phyloP scores from a whole-genome alignment of 164 flowering plant genomes.

The Nymphaea colorata region DNA sequence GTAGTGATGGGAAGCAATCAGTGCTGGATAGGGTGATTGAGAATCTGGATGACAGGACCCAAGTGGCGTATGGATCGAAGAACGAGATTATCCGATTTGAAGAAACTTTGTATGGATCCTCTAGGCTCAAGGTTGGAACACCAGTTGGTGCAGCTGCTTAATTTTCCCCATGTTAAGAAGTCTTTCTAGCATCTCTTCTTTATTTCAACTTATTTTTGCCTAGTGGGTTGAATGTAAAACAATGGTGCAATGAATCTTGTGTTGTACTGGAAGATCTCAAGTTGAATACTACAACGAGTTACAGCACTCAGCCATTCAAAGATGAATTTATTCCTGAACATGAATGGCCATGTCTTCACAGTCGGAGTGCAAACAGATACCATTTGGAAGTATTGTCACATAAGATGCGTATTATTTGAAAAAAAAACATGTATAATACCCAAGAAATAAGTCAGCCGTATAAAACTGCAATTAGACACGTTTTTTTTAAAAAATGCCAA shows the following conservation, averaged over 20 bases:
- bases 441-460: too few species aligned
- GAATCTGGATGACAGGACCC: constrained; percentile 75
- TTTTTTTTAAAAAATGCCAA: too few species aligned
- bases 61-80: constrained; percentile 95
- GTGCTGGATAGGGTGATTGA: constrained; percentile 68
- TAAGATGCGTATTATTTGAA: too few species aligned
- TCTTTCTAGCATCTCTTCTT: background rate
- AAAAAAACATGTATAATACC: too few species aligned
- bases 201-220: background rate
- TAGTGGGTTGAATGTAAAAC: background rate
- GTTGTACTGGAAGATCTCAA: background rate
- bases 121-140: constrained; percentile 62
- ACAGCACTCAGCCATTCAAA: too few species aligned
- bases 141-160: constrained; percentile 84
- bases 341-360: too few species aligned
- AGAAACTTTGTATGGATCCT: constrained; percentile 77
- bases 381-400: too few species aligned
- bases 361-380: too few species aligned
- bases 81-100: constrained; percentile 91
- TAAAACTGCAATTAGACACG: too few species aligned
- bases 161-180: constrained; percentile 1
- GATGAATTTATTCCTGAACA: too few species aligned
- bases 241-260: background rate
- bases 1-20: constrained; percentile 80
- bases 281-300: too few species aligned